Conservation (phyloP, 176 grass and related monocot genomes). For the Zoysia pacifica region DNA sequence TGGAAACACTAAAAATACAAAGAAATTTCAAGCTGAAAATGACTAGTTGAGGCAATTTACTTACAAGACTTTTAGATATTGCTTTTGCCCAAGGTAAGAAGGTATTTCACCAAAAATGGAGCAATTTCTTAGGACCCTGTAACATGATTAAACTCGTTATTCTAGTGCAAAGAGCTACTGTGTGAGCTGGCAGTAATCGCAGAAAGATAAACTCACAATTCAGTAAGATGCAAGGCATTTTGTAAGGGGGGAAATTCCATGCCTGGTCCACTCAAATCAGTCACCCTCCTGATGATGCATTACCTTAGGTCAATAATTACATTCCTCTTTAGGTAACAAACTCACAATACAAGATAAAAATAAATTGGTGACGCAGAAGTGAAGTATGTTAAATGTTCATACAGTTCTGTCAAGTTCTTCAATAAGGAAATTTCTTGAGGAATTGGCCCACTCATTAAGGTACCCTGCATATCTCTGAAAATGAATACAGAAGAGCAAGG, state of each 20-base stretch:
- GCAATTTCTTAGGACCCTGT: conserved; percentile 78
- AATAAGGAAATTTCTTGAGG: conserved; percentile 62
- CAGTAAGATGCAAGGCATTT: conserved; percentile 63
- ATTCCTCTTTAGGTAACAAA: conserved; percentile 13
- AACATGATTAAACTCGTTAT: conserved; percentile 41
- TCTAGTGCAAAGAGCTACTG: neutral
- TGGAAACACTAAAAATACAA: neutral
- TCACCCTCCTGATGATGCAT: conserved; percentile 67
- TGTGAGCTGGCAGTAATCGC: conserved; percentile 18
- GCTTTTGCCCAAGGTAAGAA: conserved; percentile 60
- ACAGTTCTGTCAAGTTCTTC: conserved; percentile 85
- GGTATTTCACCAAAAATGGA: conserved; percentile 73
- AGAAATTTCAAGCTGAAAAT: conserved; percentile 13
- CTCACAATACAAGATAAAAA: conserved; percentile 37
- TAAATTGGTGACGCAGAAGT: neutral
- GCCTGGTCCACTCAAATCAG: conserved; percentile 67
- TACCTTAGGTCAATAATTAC: conserved; percentile 34
- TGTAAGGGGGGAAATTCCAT: conserved; percentile 71
- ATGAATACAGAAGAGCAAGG: conserved; percentile 5
- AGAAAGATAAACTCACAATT: conserved; percentile 63
- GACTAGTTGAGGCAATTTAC: conserved; percentile 38
- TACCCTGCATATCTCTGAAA: conserved; percentile 84
- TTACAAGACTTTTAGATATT: conserved; percentile 74
- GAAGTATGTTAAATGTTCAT: conserved; percentile 33
- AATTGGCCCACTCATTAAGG: conserved; percentile 69